These are phyloP conservation scores for Diaporthe vaccinii DNA, from an alignment of 2,329 filamentous ascomycete genomes.

Conservation along the genomic window DNA sequence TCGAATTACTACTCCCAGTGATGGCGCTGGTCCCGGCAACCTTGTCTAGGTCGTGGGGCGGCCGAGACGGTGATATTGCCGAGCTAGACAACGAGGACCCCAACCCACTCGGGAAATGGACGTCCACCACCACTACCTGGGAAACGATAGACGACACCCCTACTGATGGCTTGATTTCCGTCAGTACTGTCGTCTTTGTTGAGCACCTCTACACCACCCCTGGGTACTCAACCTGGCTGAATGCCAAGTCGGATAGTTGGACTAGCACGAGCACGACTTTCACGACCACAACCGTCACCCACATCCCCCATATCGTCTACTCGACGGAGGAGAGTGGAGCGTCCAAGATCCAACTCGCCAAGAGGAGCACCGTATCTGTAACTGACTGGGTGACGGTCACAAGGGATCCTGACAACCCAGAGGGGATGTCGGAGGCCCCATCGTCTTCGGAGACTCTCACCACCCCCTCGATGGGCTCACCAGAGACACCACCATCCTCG, in stretches of 20 bases:
- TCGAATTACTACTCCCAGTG: not conserved
- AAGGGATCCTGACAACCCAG: not conserved
- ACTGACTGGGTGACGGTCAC: constrained; percentile 28
- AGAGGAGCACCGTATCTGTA: constrained; percentile 13
- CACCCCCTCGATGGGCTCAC: constrained; percentile 8
- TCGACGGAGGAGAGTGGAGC: not conserved
- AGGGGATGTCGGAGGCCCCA: not conserved
- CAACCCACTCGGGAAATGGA: not conserved
- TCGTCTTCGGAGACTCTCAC: not conserved
- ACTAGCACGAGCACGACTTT: not conserved
- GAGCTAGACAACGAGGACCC: not conserved
- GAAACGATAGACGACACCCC: not conserved
- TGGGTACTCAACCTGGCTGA: constrained; percentile 2
- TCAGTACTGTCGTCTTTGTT: constrained; percentile 16
- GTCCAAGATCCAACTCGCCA: not conserved
- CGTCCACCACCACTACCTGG: not conserved
- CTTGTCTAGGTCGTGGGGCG: constrained; percentile 1
- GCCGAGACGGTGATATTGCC: not conserved
- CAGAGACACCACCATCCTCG: constrained; percentile 6
- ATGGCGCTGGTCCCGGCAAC: not conserved
- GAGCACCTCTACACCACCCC: constrained; percentile 14
- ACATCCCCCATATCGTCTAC: not conserved
- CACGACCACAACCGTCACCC: constrained; percentile 13
- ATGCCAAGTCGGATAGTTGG: not conserved
- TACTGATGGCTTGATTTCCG: not conserved